Percentiles rank a stretch among this genome's conserved stretches.
Conservation (phyloP, 2,329 filamentous ascomycete species). For the Trichophaea hybrida region DNA sequence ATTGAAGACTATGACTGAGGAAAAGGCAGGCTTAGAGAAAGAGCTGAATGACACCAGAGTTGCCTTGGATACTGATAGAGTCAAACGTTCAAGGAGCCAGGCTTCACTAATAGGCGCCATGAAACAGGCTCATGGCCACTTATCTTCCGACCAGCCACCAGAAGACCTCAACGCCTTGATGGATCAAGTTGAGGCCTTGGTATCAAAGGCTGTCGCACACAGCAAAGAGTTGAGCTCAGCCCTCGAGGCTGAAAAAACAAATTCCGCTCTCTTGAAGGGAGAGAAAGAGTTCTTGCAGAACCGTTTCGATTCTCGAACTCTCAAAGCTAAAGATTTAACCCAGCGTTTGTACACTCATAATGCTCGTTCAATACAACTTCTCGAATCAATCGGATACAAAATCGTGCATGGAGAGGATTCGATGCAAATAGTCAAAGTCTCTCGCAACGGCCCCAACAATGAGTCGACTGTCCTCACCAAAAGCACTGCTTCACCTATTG, state of each 20-base stretch:
- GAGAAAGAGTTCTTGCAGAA: conserved; percentile 39
- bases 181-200: conserved; percentile 31
- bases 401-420: conserved; percentile 51
- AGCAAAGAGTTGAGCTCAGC: conserved; percentile 30
- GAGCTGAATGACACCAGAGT: conserved; percentile 16
- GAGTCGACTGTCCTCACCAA: conserved; percentile 54
- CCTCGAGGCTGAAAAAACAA: conserved; percentile 37
- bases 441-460: conserved; percentile 14
- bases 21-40: conserved; percentile 10
- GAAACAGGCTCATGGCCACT: conserved; percentile 27
- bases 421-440: conserved; percentile 26
- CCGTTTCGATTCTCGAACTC: conserved; percentile 55
- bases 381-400: conserved; percentile 76
- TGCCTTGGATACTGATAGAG: conserved; percentile 10
- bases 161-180: conserved; percentile 28
- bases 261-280: conserved; percentile 36
- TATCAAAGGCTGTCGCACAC: conserved; percentile 26
- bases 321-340: conserved; percentile 67
- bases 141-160: conserved; percentile 8
- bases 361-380: conserved; percentile 63
- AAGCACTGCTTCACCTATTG: conserved; percentile 33
- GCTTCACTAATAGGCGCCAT: conserved; percentile 32
- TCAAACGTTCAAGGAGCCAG: conserved; percentile 18
- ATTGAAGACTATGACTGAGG: conserved; percentile 6
- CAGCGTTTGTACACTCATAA: conserved; percentile 71